phyloP scores from a whole-genome alignment of 2,329 filamentous ascomycete species.

The Penicillium frequentans region DNA sequence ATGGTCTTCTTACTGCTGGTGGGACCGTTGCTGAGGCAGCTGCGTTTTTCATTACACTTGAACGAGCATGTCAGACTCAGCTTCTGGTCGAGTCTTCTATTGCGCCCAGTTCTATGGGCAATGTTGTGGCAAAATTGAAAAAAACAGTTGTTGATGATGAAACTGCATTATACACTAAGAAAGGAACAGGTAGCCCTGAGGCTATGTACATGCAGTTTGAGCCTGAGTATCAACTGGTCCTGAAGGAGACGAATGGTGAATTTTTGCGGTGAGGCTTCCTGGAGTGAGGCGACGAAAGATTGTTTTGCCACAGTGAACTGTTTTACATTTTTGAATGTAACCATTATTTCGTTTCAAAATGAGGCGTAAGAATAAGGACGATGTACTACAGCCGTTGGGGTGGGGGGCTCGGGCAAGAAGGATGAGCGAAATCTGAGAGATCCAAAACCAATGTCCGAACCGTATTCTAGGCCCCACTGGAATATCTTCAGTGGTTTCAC shows the following conservation, averaged over 20 bases:
- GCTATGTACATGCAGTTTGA: slow-evolving; percentile 3
- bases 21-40: slow-evolving; percentile 72
- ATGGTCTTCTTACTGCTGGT: slow-evolving; percentile 58
- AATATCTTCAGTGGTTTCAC: background rate
- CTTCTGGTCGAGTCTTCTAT: slow-evolving; percentile 65
- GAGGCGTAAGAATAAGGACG: background rate
- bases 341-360: background rate
- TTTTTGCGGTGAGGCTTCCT: background rate
- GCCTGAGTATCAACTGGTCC: background rate
- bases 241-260: background rate
- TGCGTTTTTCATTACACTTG: slow-evolving; percentile 67
- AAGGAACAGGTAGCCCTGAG: background rate
- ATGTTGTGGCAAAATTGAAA: background rate
- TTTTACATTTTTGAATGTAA: background rate
- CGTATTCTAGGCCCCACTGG: background rate
- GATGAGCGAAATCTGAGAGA: background rate
- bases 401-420: background rate
- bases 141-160: background rate
- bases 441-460: background rate
- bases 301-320: background rate
- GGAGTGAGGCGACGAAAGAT: background rate
- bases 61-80: slow-evolving; percentile 68
- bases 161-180: background rate
- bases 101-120: background rate
- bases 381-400: background rate